Conservation (phyloP, 148 eudicot genomes). For the Selenicereus undatus region DNA sequence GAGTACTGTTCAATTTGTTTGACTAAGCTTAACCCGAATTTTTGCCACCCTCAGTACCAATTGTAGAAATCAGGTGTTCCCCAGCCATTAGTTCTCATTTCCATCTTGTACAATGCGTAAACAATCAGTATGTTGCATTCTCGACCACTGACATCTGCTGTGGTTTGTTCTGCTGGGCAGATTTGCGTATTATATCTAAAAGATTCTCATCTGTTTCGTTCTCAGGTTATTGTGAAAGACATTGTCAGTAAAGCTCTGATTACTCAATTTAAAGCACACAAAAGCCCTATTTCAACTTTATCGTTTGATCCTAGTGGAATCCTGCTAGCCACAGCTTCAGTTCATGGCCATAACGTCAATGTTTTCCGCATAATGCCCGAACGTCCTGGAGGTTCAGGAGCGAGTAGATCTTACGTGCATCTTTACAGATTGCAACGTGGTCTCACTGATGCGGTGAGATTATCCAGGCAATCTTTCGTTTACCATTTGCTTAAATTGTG, state of each 20-base stretch:
- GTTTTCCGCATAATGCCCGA: slow-evolving; percentile 71
- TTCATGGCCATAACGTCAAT: slow-evolving; percentile 82
- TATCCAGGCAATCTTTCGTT: neutral
- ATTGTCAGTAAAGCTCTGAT: slow-evolving; percentile 59
- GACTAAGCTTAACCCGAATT: too few relatives aligned
- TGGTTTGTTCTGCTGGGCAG: neutral
- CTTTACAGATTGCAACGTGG: slow-evolving; percentile 91
- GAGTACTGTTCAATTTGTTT: too few relatives aligned
- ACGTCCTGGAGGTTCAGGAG: slow-evolving; percentile 35
- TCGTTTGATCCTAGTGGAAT: slow-evolving; percentile 93
- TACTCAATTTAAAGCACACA: slow-evolving; percentile 83
- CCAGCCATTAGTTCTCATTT: neutral
- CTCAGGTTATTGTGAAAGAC: slow-evolving; percentile 80
- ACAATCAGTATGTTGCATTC: neutral
- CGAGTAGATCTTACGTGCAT: slow-evolving; percentile 51
- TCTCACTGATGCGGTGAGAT: slow-evolving; percentile 73
- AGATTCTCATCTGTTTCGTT: neutral
- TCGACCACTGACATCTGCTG: neutral
- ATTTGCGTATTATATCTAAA: neutral
- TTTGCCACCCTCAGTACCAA: too few relatives aligned
- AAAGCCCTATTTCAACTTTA: slow-evolving; percentile 71
- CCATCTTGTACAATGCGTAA: neutral
- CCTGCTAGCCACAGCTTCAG: slow-evolving; percentile 81
- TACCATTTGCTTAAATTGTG: neutral
- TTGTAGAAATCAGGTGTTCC: neutral